Evolutionary conservation across 306 rosid species (phyloP).

Genomic region (Lathyrus aphaca): DNA sequence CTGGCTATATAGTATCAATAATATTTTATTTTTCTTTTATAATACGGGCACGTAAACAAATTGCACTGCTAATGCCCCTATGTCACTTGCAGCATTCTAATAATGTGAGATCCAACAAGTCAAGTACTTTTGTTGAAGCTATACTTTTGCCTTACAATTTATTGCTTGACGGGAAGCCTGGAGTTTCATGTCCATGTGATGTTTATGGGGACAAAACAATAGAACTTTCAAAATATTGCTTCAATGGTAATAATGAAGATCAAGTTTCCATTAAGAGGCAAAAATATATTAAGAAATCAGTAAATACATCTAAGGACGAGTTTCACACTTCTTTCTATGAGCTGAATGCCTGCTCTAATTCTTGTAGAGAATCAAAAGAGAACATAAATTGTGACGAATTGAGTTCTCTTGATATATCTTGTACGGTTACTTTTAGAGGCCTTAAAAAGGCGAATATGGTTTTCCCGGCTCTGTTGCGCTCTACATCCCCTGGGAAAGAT

Average conservation of each 20-base stretch:
- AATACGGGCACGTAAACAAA: not conserved
- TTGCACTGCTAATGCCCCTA: slow-evolving; percentile 31
- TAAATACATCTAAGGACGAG: slow-evolving; percentile 42
- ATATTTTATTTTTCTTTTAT: not conserved
- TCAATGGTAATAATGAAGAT: slow-evolving; percentile 40
- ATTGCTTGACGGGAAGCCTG: slow-evolving; percentile 50
- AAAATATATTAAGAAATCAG: slow-evolving; percentile 48
- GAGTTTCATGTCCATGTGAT: slow-evolving; percentile 35
- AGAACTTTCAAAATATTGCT: slow-evolving; percentile 44
- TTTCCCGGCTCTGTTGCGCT: slow-evolving; percentile 54
- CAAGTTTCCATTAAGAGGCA: slow-evolving; percentile 55
- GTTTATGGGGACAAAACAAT: slow-evolving; percentile 44
- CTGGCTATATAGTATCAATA: not conserved
- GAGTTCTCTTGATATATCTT: slow-evolving; percentile 52
- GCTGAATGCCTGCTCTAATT: slow-evolving; percentile 50
- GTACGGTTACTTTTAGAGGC: slow-evolving; percentile 56
- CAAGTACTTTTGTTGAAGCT: slow-evolving; percentile 76
- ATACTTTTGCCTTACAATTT: slow-evolving; percentile 64
- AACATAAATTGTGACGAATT: slow-evolving; percentile 39
- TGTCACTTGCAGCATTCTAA: slow-evolving; percentile 56
- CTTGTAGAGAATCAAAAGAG: slow-evolving; percentile 42
- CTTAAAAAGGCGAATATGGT: slow-evolving; percentile 40
- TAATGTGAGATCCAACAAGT: slow-evolving; percentile 44
- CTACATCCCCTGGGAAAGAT: slow-evolving; percentile 38
- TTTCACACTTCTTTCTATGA: slow-evolving; percentile 42